Base-by-base conservation (phyloP, 2,329 filamentous ascomycete genomes). In the Fusarium secorum region DNA sequence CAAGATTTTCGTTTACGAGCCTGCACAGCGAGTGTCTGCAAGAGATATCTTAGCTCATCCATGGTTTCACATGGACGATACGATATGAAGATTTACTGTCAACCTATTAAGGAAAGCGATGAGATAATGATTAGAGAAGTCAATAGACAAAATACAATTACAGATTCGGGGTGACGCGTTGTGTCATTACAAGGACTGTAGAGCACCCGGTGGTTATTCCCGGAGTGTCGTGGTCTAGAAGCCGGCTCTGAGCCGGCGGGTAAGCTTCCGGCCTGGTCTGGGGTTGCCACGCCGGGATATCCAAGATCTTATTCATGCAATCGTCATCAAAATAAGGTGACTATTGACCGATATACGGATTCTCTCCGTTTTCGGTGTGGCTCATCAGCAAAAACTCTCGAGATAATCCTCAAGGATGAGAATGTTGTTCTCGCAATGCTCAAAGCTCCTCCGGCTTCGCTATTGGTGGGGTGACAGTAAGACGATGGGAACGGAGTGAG, bases 391-490 rank as follows among this genome's bases (percentile, higher is more conserved):
- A 59, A 17, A 35, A 18, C 17, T 17, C 13, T 59, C 14, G 7
- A 60, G 10, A n/a, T 30, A 5, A 24, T 41, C 7, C 15, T 22
- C 44, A 14, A 18, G 13, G n/a, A 22, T 60, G 30, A 17, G 26
- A 32, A 33, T 26, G 46, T 49, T 49, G 11, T 15, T 39, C 10
- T 39, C 8, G 4, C 15, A 3, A 38, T 28, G 18, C 0, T 38
- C 48, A 17, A 45, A 32, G 9, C 17, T 51, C 38, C 60, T 70
- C 72, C 72, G 71, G 72, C 63, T 70, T 68, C 72, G 72, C 44
- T 53, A 41, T 17, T 13, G n/a, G 66, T 74, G 71, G 71, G 36
- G 69, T 74, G 72, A 74, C 44, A n/a, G 53, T 74, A 46, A 46
- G 36, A 41, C 28, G 63, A 74, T 58, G 20, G 13, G 18, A 24